phyloP scores from a whole-genome alignment of 345 rosid species.

The Lepidium aucheri region DNA sequence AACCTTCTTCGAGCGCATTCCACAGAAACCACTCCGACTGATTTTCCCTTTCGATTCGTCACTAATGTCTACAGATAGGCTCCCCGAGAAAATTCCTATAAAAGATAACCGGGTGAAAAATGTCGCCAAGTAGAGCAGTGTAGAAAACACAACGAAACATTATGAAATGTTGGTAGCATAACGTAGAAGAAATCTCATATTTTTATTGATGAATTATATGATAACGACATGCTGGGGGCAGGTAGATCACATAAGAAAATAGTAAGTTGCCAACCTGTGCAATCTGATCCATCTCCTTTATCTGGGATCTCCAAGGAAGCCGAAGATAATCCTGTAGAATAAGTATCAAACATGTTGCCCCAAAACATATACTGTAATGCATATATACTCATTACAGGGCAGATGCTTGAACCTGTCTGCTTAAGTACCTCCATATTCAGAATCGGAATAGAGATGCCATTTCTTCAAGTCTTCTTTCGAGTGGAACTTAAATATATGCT shows the following conservation, averaged over 20 bases:
- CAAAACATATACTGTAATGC: background rate
- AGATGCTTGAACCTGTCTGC: constrained; percentile 5
- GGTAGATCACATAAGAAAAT: background rate
- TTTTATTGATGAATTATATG: background rate
- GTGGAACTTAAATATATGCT: constrained; percentile 55
- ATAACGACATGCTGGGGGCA: background rate
- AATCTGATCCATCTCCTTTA: constrained; percentile 42
- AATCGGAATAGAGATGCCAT: constrained; percentile 96
- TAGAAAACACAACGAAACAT: background rate
- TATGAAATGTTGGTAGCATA: background rate
- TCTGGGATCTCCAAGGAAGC: constrained; percentile 79
- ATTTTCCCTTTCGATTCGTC: constrained; percentile 79
- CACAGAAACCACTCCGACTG: constrained; percentile 82
- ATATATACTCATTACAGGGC: background rate
- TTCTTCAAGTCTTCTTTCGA: constrained; percentile 75
- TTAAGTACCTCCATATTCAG: constrained; percentile 84
- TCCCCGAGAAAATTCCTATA: constrained; percentile 82
- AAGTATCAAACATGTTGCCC: background rate
- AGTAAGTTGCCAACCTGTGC: constrained; percentile 30
- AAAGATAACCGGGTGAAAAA: background rate
- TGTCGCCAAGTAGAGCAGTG: background rate
- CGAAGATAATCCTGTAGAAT: constrained; percentile 67
- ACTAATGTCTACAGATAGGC: constrained; percentile 56
- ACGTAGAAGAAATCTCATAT: background rate
- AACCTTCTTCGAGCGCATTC: constrained; percentile 97